A percentile compares a stretch with the other conserved stretches of the same genome.
These are phyloP conservation scores for Conidiobolus incongruus DNA, from an alignment of 371 early-diverging fungal genomes.

Conservation along the genomic window DNA sequence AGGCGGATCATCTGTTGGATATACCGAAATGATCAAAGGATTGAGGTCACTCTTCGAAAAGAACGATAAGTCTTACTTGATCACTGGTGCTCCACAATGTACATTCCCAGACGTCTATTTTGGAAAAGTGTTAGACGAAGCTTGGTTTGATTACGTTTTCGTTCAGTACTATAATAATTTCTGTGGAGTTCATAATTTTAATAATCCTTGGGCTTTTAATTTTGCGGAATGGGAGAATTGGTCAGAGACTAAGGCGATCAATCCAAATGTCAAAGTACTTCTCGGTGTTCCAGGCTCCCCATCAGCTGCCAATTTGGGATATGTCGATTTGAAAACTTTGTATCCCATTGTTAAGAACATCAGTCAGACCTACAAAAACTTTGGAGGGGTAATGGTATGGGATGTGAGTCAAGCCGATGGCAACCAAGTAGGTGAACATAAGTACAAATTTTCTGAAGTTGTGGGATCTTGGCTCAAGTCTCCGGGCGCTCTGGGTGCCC, in stretches of 20 bases:
- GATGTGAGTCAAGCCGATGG: constrained; percentile 17
- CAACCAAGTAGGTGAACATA: no score
- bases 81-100: constrained; percentile 50
- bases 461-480: no score
- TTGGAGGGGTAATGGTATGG: constrained; percentile 49
- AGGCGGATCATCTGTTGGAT: constrained; percentile 25
- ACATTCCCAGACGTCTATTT: constrained; percentile 24
- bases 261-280: constrained; percentile 28
- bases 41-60: constrained; percentile 19
- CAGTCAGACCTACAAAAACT: constrained; percentile 12
- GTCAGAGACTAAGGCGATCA: constrained; percentile 20
- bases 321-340: constrained; percentile 15
- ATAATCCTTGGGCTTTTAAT: constrained; percentile 15
- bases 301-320: constrained; percentile 27
- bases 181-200: constrained; percentile 22
- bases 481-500: no score
- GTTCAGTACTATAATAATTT: constrained; percentile 50
- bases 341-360: constrained; percentile 13
- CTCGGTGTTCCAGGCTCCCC: constrained; percentile 34
- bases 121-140: constrained; percentile 6
- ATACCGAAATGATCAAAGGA: constrained; percentile 16
- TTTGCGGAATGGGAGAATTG: constrained; percentile 31
- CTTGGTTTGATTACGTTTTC: constrained; percentile 17
- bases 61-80: constrained; percentile 17
- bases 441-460: no score